Conservation (phyloP, 768 basidiomycete species). For the Mycena belliarum region DNA sequence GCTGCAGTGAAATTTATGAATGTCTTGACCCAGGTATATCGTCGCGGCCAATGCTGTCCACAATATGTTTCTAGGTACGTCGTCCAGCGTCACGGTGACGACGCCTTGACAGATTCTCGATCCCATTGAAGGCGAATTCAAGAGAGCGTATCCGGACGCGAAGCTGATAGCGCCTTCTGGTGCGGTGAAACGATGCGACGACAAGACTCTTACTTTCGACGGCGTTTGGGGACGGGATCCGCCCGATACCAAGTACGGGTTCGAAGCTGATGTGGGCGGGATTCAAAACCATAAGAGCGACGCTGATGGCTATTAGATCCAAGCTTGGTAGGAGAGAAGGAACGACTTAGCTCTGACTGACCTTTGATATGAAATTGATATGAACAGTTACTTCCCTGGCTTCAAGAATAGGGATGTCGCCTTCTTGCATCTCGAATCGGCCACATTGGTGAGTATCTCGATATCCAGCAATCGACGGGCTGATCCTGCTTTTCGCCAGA, state of each 20-base stretch:
- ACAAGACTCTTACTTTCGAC: conserved; percentile 56
- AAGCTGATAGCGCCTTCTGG: conserved; percentile 69
- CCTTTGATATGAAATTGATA: no score
- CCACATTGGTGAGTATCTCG: conserved; percentile 42
- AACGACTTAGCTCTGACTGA: not conserved
- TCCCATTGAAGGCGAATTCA: conserved; percentile 50
- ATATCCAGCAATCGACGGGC: no score
- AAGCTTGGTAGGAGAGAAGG: conserved; percentile 43
- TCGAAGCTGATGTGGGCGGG: conserved; percentile 59
- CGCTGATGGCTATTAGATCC: conserved; percentile 33
- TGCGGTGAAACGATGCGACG: conserved; percentile 48
- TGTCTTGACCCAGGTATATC: conserved; percentile 46
- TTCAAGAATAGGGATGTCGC: conserved; percentile 80
- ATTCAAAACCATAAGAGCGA: not conserved
- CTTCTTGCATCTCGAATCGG: conserved; percentile 72
- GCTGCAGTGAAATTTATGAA: not conserved
- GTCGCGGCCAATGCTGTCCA: conserved; percentile 58
- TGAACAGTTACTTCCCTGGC: conserved; percentile 70
- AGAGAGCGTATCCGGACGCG: conserved; percentile 66
- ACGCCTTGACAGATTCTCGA: not conserved
- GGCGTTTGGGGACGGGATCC: conserved; percentile 69
- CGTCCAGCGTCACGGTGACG: not conserved
- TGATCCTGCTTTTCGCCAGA: conserved; percentile 14
- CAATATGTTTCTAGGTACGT: conserved; percentile 57
- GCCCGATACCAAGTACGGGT: conserved; percentile 68